phyloP scores from a whole-genome alignment of 768 basidiomycete species.

The Hypholoma fasciculare region DNA sequence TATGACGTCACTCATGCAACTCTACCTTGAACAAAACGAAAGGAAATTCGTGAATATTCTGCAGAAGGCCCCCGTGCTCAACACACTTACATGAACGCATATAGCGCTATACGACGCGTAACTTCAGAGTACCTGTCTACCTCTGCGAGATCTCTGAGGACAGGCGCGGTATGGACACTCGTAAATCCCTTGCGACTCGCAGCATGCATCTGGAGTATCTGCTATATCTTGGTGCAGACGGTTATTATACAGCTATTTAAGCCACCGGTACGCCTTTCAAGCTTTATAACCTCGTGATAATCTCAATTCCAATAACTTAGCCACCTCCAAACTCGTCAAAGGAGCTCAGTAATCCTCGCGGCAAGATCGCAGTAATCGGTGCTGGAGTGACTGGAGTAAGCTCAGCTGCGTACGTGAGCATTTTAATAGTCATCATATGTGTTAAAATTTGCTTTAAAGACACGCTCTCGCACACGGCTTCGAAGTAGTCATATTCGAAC shows the following conservation, averaged over 20 bases:
- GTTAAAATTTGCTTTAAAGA: conserved; percentile 10
- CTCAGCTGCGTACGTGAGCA: conserved; percentile 42
- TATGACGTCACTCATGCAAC: too few species aligned
- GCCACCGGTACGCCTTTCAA: not conserved
- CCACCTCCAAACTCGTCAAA: conserved; percentile 15
- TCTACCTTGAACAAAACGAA: too few species aligned
- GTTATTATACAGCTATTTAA: not conserved
- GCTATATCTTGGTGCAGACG: not conserved
- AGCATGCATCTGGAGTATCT: not conserved
- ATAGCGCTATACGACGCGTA: not conserved
- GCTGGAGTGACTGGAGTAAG: conserved; percentile 53
- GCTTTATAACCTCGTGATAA: not conserved
- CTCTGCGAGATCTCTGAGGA: not conserved
- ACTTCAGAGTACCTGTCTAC: not conserved
- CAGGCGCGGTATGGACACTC: not conserved
- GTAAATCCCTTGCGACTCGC: not conserved
- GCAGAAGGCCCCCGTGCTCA: too few species aligned
- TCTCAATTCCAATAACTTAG: conserved; percentile 3
- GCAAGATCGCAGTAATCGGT: conserved; percentile 49
- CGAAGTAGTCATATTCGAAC: conserved; percentile 52
- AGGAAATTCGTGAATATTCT: too few species aligned
- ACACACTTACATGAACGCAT: not conserved
- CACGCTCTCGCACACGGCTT: conserved; percentile 52
- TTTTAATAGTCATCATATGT: not conserved
- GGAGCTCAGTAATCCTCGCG: conserved; percentile 30